A percentile compares a stretch with the other conserved stretches of the same genome.
phyloP scores from a whole-genome alignment of 495 filamentous ascomycete genomes.

The Aspergillus hancockii region DNA sequence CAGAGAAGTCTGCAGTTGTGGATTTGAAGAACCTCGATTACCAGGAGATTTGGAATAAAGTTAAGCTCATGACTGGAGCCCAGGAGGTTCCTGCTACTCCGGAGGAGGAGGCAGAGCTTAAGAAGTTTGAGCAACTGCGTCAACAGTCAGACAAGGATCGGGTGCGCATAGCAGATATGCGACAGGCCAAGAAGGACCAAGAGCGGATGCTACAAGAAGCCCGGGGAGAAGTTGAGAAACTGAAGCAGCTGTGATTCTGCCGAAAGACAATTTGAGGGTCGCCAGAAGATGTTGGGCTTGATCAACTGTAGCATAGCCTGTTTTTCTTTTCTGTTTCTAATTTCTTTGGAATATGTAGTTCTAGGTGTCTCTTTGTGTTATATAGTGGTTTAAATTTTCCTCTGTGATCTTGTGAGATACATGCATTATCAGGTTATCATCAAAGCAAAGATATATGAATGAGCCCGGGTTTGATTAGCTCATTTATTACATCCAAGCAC shows the following conservation, averaged over 20 bases:
- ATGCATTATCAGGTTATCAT: conserved; percentile 1
- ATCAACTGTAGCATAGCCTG: conserved; percentile 46
- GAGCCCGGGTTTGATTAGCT: not conserved
- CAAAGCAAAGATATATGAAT: conserved; percentile 1
- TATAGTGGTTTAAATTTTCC: conserved; percentile 12
- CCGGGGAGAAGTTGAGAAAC: conserved; percentile 46
- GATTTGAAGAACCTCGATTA: conserved; percentile 39
- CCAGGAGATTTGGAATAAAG: conserved; percentile 63
- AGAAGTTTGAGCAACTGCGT: conserved; percentile 58
- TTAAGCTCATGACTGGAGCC: conserved; percentile 71
- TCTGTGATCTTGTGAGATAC: not conserved
- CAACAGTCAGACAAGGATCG: conserved; percentile 54
- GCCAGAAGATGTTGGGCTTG: conserved; percentile 16
- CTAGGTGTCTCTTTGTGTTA: conserved; percentile 19
- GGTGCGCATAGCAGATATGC: conserved; percentile 53
- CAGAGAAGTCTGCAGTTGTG: conserved; percentile 38
- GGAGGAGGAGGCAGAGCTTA: conserved; percentile 60
- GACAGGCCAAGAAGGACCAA: conserved; percentile 61
- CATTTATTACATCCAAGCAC: conserved; percentile 13
- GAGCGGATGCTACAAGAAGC: conserved; percentile 65
- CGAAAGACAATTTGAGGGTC: not conserved
- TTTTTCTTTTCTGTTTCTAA: conserved; percentile 28
- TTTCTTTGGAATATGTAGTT: conserved; percentile 29
- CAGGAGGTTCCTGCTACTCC: conserved; percentile 56
- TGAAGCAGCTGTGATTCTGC: conserved; percentile 31